Conservation (phyloP, 495 filamentous ascomycete genomes). For the Podospora pseudocomata region DNA sequence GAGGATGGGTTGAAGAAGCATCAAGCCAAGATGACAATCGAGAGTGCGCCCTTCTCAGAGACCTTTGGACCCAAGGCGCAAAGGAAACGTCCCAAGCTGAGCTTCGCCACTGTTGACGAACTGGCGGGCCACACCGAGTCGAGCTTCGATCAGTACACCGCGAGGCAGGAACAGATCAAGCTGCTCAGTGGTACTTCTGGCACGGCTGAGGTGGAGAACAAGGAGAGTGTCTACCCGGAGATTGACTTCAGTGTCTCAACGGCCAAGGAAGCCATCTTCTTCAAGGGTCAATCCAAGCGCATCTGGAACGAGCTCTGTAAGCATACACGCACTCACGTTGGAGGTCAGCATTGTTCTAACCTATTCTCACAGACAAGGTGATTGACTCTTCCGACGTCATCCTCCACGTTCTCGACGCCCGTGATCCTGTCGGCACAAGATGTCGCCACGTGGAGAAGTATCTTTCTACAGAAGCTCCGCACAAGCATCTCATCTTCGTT, state of each 20-base stretch:
- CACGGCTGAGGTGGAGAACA: constrained; percentile 47
- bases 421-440: constrained; percentile 85
- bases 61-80: constrained; percentile 93
- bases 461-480: constrained; percentile 84
- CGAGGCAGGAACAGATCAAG: constrained; percentile 68
- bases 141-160: constrained; percentile 73
- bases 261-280: constrained; percentile 85
- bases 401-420: constrained; percentile 88
- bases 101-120: constrained; percentile 73
- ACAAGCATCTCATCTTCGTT: constrained; percentile 64
- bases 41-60: constrained; percentile 77
- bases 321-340: neutral
- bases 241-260: constrained; percentile 56
- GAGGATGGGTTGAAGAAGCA: constrained; percentile 87
- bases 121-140: constrained; percentile 73
- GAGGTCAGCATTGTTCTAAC: constrained; percentile 13
- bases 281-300: constrained; percentile 86
- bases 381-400: constrained; percentile 96
- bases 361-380: constrained; percentile 59
- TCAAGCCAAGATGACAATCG: constrained; percentile 88
- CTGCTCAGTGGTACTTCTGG: constrained; percentile 66
- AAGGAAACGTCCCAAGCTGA: constrained; percentile 84
- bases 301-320: constrained; percentile 97
- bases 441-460: constrained; percentile 93
- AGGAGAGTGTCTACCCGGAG: constrained; percentile 39